phyloP scores from a whole-genome alignment of 75 land plant species.

The Chamaecyparis obtusa region DNA sequence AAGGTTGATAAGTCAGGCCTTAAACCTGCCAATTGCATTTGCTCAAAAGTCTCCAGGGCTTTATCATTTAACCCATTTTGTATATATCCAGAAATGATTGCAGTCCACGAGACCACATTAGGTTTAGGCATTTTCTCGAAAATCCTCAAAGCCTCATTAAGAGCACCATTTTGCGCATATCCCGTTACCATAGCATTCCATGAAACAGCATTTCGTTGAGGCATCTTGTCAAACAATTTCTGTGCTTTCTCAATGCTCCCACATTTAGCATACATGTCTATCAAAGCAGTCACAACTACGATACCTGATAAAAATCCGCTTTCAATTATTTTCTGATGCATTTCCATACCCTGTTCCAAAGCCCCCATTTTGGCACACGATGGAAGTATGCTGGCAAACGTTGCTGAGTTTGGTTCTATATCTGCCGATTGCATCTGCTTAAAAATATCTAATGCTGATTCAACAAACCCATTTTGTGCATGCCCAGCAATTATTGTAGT shows the following conservation, averaged over 20 bases:
- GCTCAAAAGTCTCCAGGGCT: neutral
- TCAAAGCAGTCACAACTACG: neutral
- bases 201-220: neutral
- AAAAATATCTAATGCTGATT: conserved; percentile 37
- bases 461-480: conserved; percentile 34
- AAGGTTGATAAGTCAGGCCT: neutral
- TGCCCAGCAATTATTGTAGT: conserved; percentile 56
- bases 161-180: neutral
- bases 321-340: neutral
- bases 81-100: neutral
- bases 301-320: neutral
- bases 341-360: neutral
- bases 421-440: conserved; percentile 26
- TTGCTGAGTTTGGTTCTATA: neutral
- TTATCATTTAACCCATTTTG: neutral
- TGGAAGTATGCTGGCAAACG: neutral
- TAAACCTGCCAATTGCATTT: neutral
- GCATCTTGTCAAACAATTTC: conserved; percentile 2
- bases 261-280: conserved; percentile 53
- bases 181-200: neutral
- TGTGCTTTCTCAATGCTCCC: conserved; percentile 17
- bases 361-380: neutral
- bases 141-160: neutral
- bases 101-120: neutral
- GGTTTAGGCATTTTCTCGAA: neutral